Evolutionary conservation across 805 yeast species (phyloP), one percentile per base, ranked within the genome.

Genomic region (Lachancea meyersii): DNA sequence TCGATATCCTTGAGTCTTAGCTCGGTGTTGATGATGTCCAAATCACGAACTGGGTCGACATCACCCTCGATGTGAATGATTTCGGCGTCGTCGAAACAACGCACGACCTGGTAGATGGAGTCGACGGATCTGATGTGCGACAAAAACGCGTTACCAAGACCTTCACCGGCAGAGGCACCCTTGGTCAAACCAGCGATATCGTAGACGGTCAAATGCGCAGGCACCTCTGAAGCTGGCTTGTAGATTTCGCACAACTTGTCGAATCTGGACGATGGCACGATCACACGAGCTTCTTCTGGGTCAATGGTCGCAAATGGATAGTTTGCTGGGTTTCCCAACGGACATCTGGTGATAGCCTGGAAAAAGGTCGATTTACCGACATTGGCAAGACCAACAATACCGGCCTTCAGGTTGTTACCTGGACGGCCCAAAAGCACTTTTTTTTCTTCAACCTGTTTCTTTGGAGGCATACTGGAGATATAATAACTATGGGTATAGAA

Each of bases 151-250:
- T 93, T 93, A 62, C 98, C 98, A 53, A 93, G 79, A 64, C 98
- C 98, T 70, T 88, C 97, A 67, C 97, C 97, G 42, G 85, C 82
- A 47, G 87, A 80, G 30, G 97, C 97, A 70, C 96, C 97, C 70
- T 86, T 86, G 52, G 97, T 91, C 64, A 93, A 75, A 67, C 98
- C 98, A 47, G 98, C 98, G 68, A 93, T 93, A 71, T 93, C 98
- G 61, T 86, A 88, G 46, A 93, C 80, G 45, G 97, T 91, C 67
- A 91, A 79, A 62, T 75, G 82, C 14, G 97, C 96, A 47, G 97
- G 97, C 47, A 91, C 88, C 62, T 79, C 79, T 55, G 84, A 76
- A 58, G 86, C 84, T 47, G 97, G 91, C 59, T 77, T 75, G 75
- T 87, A 93, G 57, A 83, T 68, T 40, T 76, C 76, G 57, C 77